Conservation (phyloP, 306 rosid species). For the Trichosanthes cucumerina region DNA sequence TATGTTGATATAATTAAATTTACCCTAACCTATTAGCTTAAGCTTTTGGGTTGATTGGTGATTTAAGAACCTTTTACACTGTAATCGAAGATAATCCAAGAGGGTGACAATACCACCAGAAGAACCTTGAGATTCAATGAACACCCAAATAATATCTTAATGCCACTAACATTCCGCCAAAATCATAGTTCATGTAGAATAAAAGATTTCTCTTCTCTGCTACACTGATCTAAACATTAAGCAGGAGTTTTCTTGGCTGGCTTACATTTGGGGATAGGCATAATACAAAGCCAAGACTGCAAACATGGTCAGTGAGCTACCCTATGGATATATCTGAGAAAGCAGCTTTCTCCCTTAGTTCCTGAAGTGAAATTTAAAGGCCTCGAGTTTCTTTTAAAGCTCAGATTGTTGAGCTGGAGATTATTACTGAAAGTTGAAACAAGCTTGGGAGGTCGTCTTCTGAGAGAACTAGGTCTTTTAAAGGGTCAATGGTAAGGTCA, state of each 20-base stretch:
- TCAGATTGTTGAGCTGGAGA: too few species aligned
- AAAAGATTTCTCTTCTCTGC: background rate
- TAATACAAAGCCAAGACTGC: background rate
- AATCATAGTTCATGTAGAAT: background rate
- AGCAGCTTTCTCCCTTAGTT: background rate
- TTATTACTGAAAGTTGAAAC: too few species aligned
- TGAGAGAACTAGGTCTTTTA: too few species aligned
- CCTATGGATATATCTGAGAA: background rate
- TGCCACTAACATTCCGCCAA: background rate
- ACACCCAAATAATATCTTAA: background rate
- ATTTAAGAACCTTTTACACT: too few species aligned
- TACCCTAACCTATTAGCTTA: too few species aligned
- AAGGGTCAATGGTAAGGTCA: too few species aligned
- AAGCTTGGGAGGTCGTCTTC: too few species aligned
- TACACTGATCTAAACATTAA: background rate
- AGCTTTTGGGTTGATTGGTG: too few species aligned
- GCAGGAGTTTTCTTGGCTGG: background rate
- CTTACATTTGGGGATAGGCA: background rate
- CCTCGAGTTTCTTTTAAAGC: background rate
- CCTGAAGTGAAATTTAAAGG: background rate
- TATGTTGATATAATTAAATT: too few species aligned
- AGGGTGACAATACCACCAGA: background rate
- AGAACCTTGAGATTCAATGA: background rate
- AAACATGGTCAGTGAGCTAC: background rate
- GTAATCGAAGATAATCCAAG: background rate